A percentile compares a stretch with the other conserved stretches of the same genome.
phyloP scores from a whole-genome alignment of 768 basidiomycete species.

The Lactarius hatsudake region DNA sequence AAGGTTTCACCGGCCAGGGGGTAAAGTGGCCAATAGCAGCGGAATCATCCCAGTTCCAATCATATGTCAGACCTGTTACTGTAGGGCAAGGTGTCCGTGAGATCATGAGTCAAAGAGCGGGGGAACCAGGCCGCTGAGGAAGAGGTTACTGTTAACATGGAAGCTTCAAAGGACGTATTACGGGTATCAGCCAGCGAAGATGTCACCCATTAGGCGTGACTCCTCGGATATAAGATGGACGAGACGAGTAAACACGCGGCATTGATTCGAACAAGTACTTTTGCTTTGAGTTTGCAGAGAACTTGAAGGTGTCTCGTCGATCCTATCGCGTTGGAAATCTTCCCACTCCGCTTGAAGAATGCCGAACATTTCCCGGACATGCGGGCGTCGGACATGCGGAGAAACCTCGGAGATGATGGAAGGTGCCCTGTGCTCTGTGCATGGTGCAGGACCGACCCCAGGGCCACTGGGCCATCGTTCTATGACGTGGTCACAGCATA shows the following conservation, averaged over 20 bases:
- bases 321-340: neutral
- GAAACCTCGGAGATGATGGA: neutral
- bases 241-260: neutral
- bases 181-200: neutral
- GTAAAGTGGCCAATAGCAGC: neutral
- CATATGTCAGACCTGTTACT: neutral
- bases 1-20: neutral
- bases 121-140: neutral
- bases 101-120: neutral
- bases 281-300: neutral
- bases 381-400: neutral
- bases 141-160: conserved; percentile 1
- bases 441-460: neutral
- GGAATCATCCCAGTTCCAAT: neutral
- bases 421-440: neutral
- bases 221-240: neutral
- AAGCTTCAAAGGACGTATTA: neutral
- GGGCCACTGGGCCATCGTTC: neutral
- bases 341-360: neutral
- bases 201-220: neutral
- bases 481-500: neutral
- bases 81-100: neutral
- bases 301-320: too few species aligned
- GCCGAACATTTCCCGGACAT: too few species aligned
- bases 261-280: neutral